Percentiles rank a stretch among this genome's conserved stretches.
Evolutionary conservation across 2,329 filamentous ascomycete species (phyloP).

Genomic region (Diplodia corticola): DNA sequence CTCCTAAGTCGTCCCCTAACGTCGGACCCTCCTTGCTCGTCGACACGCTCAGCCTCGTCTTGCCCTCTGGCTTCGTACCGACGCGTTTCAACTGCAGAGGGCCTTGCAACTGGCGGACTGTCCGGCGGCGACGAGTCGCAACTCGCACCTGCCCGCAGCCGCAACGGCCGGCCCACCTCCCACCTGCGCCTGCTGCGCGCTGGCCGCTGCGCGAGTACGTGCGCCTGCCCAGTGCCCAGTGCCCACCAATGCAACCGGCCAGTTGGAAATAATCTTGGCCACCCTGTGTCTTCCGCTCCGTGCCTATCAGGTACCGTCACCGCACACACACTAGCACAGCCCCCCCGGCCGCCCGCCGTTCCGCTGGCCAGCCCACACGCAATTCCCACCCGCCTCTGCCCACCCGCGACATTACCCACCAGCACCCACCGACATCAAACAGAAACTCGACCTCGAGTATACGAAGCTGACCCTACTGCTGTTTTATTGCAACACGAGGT

Average conservation of each 20-base stretch:
- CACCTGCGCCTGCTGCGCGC: neutral
- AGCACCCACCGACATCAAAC: neutral
- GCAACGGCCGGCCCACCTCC: neutral
- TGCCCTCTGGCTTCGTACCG: neutral
- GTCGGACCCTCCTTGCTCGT: neutral
- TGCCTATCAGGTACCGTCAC: slow-evolving; percentile 7
- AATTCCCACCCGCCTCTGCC: slow-evolving; percentile 1
- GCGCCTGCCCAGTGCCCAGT: too few species aligned
- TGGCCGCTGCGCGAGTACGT: slow-evolving; percentile 9
- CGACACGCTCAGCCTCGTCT: neutral
- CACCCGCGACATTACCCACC: neutral
- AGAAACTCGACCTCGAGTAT: neutral
- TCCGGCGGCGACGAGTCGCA: neutral
- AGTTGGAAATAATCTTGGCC: slow-evolving; percentile 12
- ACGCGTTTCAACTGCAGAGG: slow-evolving; percentile 17
- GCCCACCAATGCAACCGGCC: slow-evolving; percentile 1
- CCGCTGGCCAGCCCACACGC: neutral
- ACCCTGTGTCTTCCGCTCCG: neutral
- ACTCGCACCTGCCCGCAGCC: neutral
- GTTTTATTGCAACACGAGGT: slow-evolving; percentile 1
- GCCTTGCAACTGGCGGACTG: neutral
- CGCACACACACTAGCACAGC: neutral
- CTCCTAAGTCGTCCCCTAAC: slow-evolving; percentile 8
- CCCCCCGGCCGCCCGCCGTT: slow-evolving; percentile 6
- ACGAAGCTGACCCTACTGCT: neutral